Base-by-base conservation (phyloP, 257 asterid genomes). In the Nicotiana undulata region DNA sequence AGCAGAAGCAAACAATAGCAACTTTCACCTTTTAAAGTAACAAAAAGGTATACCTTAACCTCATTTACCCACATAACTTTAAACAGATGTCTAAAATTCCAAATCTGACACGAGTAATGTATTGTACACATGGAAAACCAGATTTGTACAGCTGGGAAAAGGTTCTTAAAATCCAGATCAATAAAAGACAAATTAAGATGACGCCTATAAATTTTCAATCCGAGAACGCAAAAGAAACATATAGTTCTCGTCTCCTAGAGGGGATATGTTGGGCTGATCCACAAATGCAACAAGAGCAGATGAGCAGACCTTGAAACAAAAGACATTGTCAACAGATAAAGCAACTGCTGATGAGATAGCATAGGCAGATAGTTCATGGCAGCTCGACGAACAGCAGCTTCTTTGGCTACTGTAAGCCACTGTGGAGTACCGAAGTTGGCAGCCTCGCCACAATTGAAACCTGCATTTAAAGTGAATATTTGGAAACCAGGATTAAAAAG, bases 401-500 rank as follows among this genome's bases (percentile, higher is more conserved):
- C 97, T 89, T 95, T 95, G 77, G 99, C 99, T 81, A 95, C 91
- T 59, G 93, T 63, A 85, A 95, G 99, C 99, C 99, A 95, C 88
- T 86, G 86, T 18, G 98, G 95, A 63, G 99, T 95, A 77, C 97
- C 95, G 81, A 95, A 95, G 88, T 95, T 95, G 79, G 99, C 98
- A 84, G 99, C 99, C 91, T 95, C 99, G 63, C 99, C 99, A 86
- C 99, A 95, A 85, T 90, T 95, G 84, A 93, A 95, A 81, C 99
- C 99, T 95, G 86, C 18, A 83, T 46, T 72, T 46, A 72, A 72
- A 72, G 61, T 13, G 61, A 28, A 49, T 49, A 59, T 46, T 72
- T 72, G 78, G 49, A 65, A 72, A 72, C 40, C 40, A 46, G 24
- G 40, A 72, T 49, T 40, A 51, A 51, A 72, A 72, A 72, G 16